A percentile compares a stretch with the other conserved stretches of the same genome.
Conservation (phyloP, 164 flowering plant genomes). For the Brasenia schreberi region DNA sequence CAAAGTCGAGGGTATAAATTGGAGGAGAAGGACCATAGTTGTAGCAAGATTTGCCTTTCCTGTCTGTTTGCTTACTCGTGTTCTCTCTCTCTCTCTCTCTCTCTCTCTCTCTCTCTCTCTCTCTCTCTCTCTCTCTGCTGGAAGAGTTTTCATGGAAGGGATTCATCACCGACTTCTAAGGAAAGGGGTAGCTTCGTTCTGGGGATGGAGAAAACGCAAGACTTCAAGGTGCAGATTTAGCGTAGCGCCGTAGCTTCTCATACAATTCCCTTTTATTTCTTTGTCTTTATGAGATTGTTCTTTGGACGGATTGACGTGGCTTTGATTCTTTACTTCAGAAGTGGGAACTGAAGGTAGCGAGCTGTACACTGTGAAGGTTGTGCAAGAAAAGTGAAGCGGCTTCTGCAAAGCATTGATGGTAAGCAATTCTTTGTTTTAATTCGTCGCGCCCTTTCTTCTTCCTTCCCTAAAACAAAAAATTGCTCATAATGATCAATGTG, state of each 20-base stretch:
- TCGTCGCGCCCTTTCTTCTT: not conserved
- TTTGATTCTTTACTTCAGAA: slow-evolving; percentile 21
- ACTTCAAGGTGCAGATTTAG: not conserved
- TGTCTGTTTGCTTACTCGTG: not conserved
- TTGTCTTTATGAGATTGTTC: not conserved
- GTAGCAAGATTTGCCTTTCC: not conserved
- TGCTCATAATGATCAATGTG: too few species aligned
- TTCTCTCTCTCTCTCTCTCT: not conserved
- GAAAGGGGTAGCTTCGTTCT: not conserved
- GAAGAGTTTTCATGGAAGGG: not conserved
- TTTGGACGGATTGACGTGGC: not conserved
- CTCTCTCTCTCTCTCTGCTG: not conserved
- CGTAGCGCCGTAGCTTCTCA: not conserved
- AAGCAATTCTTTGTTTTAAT: not conserved
- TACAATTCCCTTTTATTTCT: not conserved
- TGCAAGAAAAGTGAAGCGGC: slow-evolving; percentile 46
- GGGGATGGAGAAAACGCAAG: not conserved
- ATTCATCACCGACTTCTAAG: too few species aligned
- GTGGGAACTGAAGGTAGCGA: slow-evolving; percentile 44
- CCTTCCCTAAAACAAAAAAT: not conserved
- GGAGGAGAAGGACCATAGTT: not conserved
- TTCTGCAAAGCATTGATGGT: slow-evolving; percentile 38
- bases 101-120: slow-evolving; percentile 2
- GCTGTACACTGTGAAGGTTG: slow-evolving; percentile 49
- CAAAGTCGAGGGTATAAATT: too few species aligned